phyloP scores from a whole-genome alignment of 768 basidiomycete species.

The Naematelia encephala region DNA sequence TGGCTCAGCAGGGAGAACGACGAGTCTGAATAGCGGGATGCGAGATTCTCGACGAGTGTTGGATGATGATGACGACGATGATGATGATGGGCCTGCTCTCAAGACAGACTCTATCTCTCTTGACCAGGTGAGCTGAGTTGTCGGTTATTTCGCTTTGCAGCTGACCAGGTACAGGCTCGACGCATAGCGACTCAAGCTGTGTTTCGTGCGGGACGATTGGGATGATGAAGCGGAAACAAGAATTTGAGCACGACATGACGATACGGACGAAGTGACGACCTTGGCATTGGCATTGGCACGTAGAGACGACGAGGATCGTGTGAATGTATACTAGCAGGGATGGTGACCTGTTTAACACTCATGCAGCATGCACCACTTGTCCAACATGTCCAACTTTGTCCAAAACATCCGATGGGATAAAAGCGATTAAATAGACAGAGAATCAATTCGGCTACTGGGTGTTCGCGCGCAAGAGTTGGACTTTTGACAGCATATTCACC shows the following conservation, averaged over 20 bases:
- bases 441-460: too few species aligned
- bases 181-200: slow-evolving; percentile 49
- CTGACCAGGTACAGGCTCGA: slow-evolving; percentile 42
- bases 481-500: too few species aligned
- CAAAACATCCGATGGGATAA: too few species aligned
- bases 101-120: slow-evolving; percentile 75
- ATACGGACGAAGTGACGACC: slow-evolving; percentile 1
- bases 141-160: not conserved
- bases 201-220: slow-evolving; percentile 33
- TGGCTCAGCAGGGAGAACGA: slow-evolving; percentile 29
- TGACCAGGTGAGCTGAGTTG: slow-evolving; percentile 67
- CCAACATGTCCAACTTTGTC: too few species aligned
- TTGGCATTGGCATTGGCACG: not conserved
- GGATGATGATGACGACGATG: slow-evolving; percentile 74
- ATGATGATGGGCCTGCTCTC: slow-evolving; percentile 55
- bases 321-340: not conserved
- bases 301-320: not conserved
- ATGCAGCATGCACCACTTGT: too few species aligned
- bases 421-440: not conserved
- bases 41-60: slow-evolving; percentile 54
- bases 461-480: too few species aligned
- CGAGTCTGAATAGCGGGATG: slow-evolving; percentile 54
- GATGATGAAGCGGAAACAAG: slow-evolving; percentile 2
- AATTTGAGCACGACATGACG: not conserved
- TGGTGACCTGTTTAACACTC: not conserved